Conservation (phyloP, 345 rosid genomes). For the Mallotus nudiflorus region DNA sequence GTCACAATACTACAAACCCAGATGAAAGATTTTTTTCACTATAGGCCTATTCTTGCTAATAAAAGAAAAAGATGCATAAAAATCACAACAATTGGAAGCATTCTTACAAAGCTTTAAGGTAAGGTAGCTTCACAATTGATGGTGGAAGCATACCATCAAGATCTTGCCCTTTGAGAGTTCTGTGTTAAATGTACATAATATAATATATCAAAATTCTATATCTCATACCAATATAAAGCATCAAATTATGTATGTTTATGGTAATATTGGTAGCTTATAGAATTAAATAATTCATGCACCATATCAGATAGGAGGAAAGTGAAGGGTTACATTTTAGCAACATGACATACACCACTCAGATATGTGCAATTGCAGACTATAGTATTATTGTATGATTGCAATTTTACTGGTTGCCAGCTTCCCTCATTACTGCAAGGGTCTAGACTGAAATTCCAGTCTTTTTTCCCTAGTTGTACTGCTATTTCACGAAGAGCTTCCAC, state of each 20-base stretch:
- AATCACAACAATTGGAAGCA: not conserved
- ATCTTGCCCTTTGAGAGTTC: conserved; percentile 28
- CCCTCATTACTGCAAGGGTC: not conserved
- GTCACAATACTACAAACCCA: conserved; percentile 31
- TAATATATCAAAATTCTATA: too few species aligned
- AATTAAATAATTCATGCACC: too few species aligned
- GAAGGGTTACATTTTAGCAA: conserved; percentile 23
- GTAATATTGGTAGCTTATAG: too few species aligned
- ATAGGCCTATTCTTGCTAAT: not conserved
- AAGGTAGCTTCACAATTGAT: conserved; percentile 23
- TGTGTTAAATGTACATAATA: not conserved
- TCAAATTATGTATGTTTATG: too few species aligned
- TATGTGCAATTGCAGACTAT: conserved; percentile 30
- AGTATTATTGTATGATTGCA: conserved; percentile 22
- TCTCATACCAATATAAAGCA: too few species aligned
- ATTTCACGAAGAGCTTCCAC: conserved; percentile 14
- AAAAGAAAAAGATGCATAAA: too few species aligned
- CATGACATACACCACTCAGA: conserved; percentile 26
- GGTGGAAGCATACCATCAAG: conserved; percentile 31
- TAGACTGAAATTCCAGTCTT: conserved; percentile 15
- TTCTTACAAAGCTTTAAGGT: conserved; percentile 23
- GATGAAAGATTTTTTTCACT: not conserved
- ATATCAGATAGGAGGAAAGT: not conserved
- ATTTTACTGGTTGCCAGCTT: not conserved
- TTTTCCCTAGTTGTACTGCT: conserved; percentile 3